Conservation (phyloP, 352 stramenopile species). For the Pythium plurisporium region DNA sequence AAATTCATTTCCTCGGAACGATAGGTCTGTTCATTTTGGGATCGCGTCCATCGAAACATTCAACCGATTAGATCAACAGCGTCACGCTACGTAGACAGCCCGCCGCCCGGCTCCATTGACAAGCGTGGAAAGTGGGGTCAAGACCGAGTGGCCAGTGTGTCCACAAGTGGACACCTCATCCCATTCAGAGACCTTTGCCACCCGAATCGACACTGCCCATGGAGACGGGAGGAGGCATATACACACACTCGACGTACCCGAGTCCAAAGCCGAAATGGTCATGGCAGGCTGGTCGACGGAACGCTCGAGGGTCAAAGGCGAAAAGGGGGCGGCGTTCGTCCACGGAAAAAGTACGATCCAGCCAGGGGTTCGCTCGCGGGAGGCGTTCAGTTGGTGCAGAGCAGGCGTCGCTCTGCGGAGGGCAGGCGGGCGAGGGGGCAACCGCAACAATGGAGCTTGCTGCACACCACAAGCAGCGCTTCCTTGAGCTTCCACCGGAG, state of each 20-base stretch:
- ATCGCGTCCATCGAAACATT: background rate
- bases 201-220: too few species aligned
- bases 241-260: conserved; percentile 12
- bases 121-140: too few species aligned
- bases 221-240: too few species aligned
- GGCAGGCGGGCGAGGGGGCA: background rate
- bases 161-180: too few species aligned
- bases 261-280: conserved; percentile 24
- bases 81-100: conserved; percentile 13
- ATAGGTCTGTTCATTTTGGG: conserved; percentile 15
- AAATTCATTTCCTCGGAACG: conserved; percentile 17
- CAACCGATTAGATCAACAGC: conserved; percentile 20
- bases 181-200: too few species aligned
- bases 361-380: background rate
- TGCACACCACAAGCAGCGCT: background rate
- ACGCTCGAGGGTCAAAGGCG: background rate
- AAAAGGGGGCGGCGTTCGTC: background rate
- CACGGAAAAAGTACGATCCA: background rate
- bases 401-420: background rate
- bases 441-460: background rate
- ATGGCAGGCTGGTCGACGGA: background rate
- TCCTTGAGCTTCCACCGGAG: background rate
- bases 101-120: too few species aligned
- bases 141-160: too few species aligned
- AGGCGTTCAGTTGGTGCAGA: background rate